Evolutionary conservation across 257 asterid species (phyloP), one percentile per base, ranked within the genome.

Genomic region (Knoxia roxburghii): DNA sequence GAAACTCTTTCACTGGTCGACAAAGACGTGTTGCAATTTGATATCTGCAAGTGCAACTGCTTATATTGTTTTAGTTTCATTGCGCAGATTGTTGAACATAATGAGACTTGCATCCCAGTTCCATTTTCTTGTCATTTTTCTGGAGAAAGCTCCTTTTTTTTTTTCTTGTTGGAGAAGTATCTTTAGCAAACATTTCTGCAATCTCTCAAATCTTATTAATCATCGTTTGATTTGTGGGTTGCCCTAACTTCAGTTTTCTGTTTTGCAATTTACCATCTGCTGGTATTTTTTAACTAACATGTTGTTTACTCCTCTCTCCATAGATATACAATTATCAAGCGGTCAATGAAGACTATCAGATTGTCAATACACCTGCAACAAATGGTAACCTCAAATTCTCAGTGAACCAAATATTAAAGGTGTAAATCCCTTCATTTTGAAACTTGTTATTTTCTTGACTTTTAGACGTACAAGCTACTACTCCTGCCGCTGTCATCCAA

Each of bases 261-360:
- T 21, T 20, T 50, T n/a, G 20, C 54, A 49, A 18, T 41, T 64
- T 23, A 23, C 37, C 33, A 13, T 17, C 68, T 27, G 35, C 46
- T 48, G 40, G 35, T 64, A 64, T 26, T n/a, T 30, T 50, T 46
- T 30, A 70, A n/a, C n/a, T n/a, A 62, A 69, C 71, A 40, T 72
- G 68, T 68, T 68, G 35, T 68, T 72, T 72, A 56, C 49, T 35
- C 67, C 61, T 57, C 70, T n/a, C 55, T 58, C 46, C 81, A 66
- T 65, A 93, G 98, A 87, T 89, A 65, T 93, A 87, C 81, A 85
- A 84, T 73, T 87, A 89, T 72, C 98, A 92, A 86, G 96, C 92
- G 77, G 96, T 76, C 77, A 92, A 82, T 76, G 97, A 93, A 76
- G 98, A 93, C 81, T 93, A 93, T 86, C 86, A 93, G 63, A 76